A percentile compares a stretch with the other conserved stretches of the same genome.
These are phyloP conservation scores for Solanum peruvianum DNA, from an alignment of 257 asterid species.

Conservation along the genomic window DNA sequence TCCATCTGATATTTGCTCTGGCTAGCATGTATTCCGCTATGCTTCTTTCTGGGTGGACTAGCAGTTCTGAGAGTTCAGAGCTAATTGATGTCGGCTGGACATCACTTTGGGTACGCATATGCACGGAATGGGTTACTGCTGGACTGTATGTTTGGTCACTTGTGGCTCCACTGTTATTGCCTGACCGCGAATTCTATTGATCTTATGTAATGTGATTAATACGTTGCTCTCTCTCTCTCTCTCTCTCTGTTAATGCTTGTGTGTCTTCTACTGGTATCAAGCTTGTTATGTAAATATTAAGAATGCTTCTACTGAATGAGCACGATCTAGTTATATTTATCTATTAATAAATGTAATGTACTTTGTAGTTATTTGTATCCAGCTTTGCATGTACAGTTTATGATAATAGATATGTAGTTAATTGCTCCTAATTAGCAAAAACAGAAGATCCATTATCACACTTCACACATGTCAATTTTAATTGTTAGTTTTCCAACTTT, in stretches of 20 bases:
- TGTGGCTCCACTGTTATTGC: conserved; percentile 68
- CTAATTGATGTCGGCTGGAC: conserved; percentile 93
- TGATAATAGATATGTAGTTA: not conserved
- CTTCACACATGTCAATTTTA: not conserved
- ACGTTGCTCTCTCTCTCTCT: not conserved
- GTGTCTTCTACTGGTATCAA: not conserved
- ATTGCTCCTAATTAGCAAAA: not conserved
- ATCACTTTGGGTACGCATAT: conserved; percentile 81
- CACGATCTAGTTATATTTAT: not conserved
- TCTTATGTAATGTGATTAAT: not conserved
- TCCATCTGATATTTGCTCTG: conserved; percentile 87
- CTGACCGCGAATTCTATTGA: conserved; percentile 54
- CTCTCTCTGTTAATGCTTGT: not conserved
- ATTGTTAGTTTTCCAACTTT: not conserved
- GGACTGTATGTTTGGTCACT: conserved; percentile 86
- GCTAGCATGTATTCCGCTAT: conserved; percentile 99
- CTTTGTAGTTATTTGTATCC: not conserved
- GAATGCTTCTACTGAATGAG: not conserved
- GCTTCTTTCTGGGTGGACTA: conserved; percentile 97
- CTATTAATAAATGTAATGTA: not conserved
- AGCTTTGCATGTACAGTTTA: not conserved
- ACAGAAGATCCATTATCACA: not conserved
- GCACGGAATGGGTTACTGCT: conserved; percentile 85
- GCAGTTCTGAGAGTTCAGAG: conserved; percentile 49
- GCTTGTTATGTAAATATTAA: not conserved